Base-by-base conservation (phyloP, 345 rosid species). In the Noccaea caerulescens region DNA sequence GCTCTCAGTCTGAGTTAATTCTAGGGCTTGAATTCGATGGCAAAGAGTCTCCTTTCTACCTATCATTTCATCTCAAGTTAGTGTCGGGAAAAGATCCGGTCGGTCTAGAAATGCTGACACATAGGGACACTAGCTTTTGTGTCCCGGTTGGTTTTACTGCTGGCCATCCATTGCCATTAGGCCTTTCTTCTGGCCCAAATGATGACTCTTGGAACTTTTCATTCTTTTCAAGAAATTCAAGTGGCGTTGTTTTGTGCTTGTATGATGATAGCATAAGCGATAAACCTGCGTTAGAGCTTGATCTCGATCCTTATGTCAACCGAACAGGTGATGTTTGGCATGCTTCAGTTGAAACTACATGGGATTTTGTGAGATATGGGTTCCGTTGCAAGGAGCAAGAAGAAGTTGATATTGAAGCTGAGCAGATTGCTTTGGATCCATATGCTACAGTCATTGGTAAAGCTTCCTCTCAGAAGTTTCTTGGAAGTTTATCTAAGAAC, bases 261-360 rank as follows among this genome's bases (percentile, higher is more conserved):
- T 85, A 81, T 66, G 81, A 82, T 77, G 93, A 89, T 25, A 50
- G 27, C n/a, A 53, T 73, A 63, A 68, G 80, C 1, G 86, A 81
- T 25, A 76, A 66, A 60, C 97, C 99, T 53, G 85, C 93, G 63
- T 68, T 94, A 67, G 95, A 89, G 88, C 89, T 91, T 74, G 96
- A 91, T 82, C 95, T 94, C 7, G 93, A 94, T 78, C 91, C 95
- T 1, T 83, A 83, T 66, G 90, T 89, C 51, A 85, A 94, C 77
- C 85, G 89, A 76, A 78, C 95, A 16, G 96, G 99, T 75, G 92
- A 91, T 75, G 73, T 84, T 36, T 89, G 99, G 95, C 99, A 89
- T 80, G 93, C 88, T 39, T 84, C 87, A 1, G 7, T 89, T 33
- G 92, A 84, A 30, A 77, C 73, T 12, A 37, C 88, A 3, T 75